Conservation (phyloP, 2,329 filamentous ascomycete genomes). For the Colletotrichum musicola region DNA sequence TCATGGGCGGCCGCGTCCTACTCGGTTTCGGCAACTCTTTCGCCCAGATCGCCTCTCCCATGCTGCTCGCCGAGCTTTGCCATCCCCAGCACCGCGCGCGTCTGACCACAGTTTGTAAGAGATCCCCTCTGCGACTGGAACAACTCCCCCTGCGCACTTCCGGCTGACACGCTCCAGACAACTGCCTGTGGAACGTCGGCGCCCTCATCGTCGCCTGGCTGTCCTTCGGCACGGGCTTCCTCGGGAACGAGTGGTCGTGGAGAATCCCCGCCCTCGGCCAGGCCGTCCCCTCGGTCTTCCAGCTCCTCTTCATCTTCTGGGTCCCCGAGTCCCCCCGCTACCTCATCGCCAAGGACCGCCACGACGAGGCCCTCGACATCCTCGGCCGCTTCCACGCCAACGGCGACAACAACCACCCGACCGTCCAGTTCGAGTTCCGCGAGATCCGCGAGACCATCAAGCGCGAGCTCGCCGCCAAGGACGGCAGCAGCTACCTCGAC, state of each 20-base stretch:
- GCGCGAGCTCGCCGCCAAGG: conserved; percentile 61
- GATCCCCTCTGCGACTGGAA: background rate
- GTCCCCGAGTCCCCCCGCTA: conserved; percentile 59
- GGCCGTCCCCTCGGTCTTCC: conserved; percentile 60
- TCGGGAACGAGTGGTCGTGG: conserved; percentile 65
- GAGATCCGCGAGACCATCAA: conserved; percentile 71
- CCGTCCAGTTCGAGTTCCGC: conserved; percentile 69
- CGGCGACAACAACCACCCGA: conserved; percentile 54
- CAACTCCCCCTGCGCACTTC: background rate
- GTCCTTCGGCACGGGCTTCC: conserved; percentile 61
- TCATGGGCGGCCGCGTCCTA: conserved; percentile 67
- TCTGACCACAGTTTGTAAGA: conserved; percentile 62
- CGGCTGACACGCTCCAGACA: conserved; percentile 43
- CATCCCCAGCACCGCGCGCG: conserved; percentile 64
- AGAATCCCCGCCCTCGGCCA: conserved; percentile 63
- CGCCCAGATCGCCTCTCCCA: conserved; percentile 64
- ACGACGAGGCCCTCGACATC: conserved; percentile 51
- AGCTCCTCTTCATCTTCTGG: conserved; percentile 65
- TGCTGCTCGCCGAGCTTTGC: conserved; percentile 66
- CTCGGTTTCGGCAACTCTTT: conserved; percentile 70
- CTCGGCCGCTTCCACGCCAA: conserved; percentile 51
- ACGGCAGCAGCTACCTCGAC: conserved; percentile 63
- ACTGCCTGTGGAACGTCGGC: conserved; percentile 68
- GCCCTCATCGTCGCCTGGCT: conserved; percentile 61
- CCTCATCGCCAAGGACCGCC: conserved; percentile 53